Conservation (phyloP, 2,329 filamentous ascomycete species). For the Xylariales sp. region DNA sequence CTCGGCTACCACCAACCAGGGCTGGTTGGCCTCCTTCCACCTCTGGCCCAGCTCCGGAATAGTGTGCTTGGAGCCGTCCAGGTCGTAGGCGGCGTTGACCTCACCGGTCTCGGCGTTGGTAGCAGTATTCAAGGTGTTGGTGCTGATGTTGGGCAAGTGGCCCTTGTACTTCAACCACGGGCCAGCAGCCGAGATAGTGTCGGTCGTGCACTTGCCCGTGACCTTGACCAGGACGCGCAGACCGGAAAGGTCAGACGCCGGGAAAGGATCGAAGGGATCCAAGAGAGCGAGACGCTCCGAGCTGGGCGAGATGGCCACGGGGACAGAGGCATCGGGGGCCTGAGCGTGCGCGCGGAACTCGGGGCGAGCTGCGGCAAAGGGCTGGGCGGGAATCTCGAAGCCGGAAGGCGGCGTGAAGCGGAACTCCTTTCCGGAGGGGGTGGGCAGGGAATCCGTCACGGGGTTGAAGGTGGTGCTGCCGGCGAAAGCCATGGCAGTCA, state of each 20-base stretch:
- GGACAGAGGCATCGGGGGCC: conserved; percentile 63
- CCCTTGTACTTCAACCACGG: conserved; percentile 99
- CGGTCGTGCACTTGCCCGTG: conserved; percentile 95
- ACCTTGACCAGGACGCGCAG: conserved; percentile 93
- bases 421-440: conserved; percentile 77
- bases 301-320: conserved; percentile 77
- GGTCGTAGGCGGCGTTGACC: conserved; percentile 88
- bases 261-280: conserved; percentile 86
- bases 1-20: conserved; percentile 94
- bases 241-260: conserved; percentile 65
- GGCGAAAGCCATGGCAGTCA: conserved; percentile 92
- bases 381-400: conserved; percentile 53
- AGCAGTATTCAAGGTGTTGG: conserved; percentile 95
- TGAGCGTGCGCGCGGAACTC: conserved; percentile 66
- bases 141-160: conserved; percentile 94
- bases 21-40: conserved; percentile 71
- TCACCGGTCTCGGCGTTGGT: conserved; percentile 89
- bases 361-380: conserved; percentile 70
- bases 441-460: conserved; percentile 77
- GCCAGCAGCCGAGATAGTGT: conserved; percentile 95
- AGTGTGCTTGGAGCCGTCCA: conserved; percentile 66
- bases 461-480: conserved; percentile 95
- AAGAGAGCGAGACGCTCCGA: conserved; percentile 87
- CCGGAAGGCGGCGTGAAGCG: conserved; percentile 79
- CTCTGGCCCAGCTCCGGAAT: conserved; percentile 83